A percentile compares a stretch with the other conserved stretches of the same genome.
phyloP scores from a whole-genome alignment of 2,329 filamentous ascomycete species.

The Plenodomus tracheiphilus region DNA sequence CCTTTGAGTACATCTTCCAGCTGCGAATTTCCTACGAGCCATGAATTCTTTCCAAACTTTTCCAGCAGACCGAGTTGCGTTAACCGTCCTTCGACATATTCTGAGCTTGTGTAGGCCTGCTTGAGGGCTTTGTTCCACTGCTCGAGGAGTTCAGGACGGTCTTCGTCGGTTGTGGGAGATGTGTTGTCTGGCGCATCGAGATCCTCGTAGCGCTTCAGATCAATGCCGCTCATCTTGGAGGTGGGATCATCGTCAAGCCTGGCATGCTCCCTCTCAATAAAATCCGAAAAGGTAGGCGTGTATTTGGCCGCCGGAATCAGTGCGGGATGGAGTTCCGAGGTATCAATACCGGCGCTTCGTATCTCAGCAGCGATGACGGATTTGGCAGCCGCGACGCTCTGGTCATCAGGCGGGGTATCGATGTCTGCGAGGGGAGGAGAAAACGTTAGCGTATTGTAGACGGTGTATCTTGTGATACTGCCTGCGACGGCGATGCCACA shows the following conservation, averaged over 20 bases:
- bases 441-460: neutral
- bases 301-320: slow-evolving; percentile 56
- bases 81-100: slow-evolving; percentile 60
- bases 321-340: slow-evolving; percentile 59
- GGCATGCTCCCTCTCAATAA: slow-evolving; percentile 69
- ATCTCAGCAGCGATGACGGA: slow-evolving; percentile 69
- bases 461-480: neutral
- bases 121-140: slow-evolving; percentile 57
- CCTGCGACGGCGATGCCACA: slow-evolving; percentile 4
- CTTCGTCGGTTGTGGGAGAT: slow-evolving; percentile 40
- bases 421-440: slow-evolving; percentile 64
- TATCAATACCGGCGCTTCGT: slow-evolving; percentile 45
- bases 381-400: slow-evolving; percentile 67
- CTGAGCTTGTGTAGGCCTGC: slow-evolving; percentile 61
- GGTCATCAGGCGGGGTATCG: slow-evolving; percentile 69
- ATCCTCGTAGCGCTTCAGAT: slow-evolving; percentile 81
- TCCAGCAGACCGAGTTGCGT: slow-evolving; percentile 75
- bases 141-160: slow-evolving; percentile 43
- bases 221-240: slow-evolving; percentile 63
- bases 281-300: slow-evolving; percentile 62
- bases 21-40: slow-evolving; percentile 83
- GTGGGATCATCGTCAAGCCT: slow-evolving; percentile 62
- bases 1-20: slow-evolving; percentile 71
- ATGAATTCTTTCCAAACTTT: slow-evolving; percentile 82
- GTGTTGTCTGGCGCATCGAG: slow-evolving; percentile 61